phyloP scores from a whole-genome alignment of 768 basidiomycete species.

The Rhodotorula kratochvilovae region DNA sequence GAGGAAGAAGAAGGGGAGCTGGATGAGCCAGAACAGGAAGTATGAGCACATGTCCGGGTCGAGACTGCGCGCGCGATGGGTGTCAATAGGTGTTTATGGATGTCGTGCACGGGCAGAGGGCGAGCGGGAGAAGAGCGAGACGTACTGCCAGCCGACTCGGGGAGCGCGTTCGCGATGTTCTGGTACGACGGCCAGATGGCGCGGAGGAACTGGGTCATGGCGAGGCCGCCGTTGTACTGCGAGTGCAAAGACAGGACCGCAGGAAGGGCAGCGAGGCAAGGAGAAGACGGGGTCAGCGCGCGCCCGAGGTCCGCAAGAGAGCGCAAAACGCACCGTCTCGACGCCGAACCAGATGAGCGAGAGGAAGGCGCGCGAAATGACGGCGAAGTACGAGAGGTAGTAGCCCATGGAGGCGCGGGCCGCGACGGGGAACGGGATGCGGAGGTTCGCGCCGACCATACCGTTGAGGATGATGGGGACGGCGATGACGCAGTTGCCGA shows the following conservation, averaged over 20 bases:
- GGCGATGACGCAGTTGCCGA: conserved; percentile 68
- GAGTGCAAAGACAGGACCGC: not conserved
- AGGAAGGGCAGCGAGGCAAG: too few species aligned
- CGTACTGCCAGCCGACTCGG: conserved; percentile 60
- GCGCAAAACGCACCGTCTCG: not conserved
- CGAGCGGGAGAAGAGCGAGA: conserved; percentile 43
- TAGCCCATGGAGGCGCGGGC: conserved; percentile 83
- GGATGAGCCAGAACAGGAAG: conserved; percentile 70
- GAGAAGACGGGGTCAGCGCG: not conserved
- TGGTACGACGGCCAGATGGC: conserved; percentile 75
- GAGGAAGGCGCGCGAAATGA: conserved; percentile 54
- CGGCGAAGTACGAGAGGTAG: conserved; percentile 82
- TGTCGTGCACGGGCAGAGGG: not conserved
- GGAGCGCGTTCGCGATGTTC: conserved; percentile 61
- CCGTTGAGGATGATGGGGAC: conserved; percentile 73
- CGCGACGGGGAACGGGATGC: conserved; percentile 67
- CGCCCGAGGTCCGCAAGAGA: not conserved
- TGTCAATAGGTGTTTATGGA: not conserved
- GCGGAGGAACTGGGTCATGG: conserved; percentile 51
- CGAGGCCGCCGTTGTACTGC: conserved; percentile 32
- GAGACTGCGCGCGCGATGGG: conserved; percentile 41
- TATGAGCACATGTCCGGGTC: conserved; percentile 64
- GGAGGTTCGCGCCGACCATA: conserved; percentile 41
- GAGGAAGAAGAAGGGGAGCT: conserved; percentile 62
- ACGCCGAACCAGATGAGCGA: conserved; percentile 33